A percentile compares a stretch with the other conserved stretches of the same genome.
phyloP scores from a whole-genome alignment of 345 rosid genomes.

The Nephelium lappaceum region DNA sequence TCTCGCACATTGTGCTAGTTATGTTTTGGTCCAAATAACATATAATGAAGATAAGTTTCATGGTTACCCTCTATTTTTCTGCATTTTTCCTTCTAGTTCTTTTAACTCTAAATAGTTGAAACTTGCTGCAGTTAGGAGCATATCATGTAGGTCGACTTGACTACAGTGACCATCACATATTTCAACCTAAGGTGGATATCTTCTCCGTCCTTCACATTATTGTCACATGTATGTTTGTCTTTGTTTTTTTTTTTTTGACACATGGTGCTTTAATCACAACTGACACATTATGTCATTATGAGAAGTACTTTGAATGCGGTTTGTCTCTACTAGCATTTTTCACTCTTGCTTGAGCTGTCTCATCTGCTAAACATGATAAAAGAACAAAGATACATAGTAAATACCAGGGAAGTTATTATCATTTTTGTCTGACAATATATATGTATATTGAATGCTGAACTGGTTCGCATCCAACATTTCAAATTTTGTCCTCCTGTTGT shows the following conservation, averaged over 20 bases:
- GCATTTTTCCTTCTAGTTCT: background rate
- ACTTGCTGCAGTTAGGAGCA: conserved; percentile 65
- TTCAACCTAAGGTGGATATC: conserved; percentile 47
- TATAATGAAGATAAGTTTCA: background rate
- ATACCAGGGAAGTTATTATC: background rate
- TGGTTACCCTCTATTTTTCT: background rate
- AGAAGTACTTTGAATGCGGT: background rate
- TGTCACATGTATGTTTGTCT: background rate
- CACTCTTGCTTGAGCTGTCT: no score
- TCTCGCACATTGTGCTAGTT: background rate
- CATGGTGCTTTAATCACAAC: background rate
- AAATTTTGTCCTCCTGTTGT: background rate
- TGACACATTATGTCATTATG: background rate
- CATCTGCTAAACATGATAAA: background rate
- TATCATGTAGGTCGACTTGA: conserved; percentile 59
- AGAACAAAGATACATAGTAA: background rate
- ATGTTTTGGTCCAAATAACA: conserved; percentile 5
- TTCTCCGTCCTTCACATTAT: background rate
- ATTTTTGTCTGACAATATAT: background rate
- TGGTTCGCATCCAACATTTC: background rate
- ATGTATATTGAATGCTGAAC: background rate
- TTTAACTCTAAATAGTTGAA: background rate
- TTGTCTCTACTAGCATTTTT: background rate
- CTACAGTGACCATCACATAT: conserved; percentile 72
- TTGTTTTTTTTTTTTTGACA: background rate